phyloP scores from a whole-genome alignment of 2,329 filamentous ascomycete genomes.

The Delphinella strobiligena region DNA sequence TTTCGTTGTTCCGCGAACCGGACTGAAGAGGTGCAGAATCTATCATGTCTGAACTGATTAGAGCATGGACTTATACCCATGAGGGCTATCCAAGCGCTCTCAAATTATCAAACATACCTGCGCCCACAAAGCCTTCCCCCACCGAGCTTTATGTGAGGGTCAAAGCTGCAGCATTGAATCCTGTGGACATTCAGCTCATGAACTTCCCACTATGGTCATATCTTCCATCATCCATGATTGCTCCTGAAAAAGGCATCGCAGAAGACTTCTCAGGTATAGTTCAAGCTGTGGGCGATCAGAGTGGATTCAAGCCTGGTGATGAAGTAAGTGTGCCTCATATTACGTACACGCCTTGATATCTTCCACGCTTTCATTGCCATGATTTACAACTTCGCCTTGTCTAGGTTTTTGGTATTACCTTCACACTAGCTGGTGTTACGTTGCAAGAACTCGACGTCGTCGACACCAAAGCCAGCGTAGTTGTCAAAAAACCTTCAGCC shows the following conservation, averaged over 20 bases:
- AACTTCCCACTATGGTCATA: conserved; percentile 18
- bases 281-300: conserved; percentile 13
- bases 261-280: conserved; percentile 22
- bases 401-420: conserved; percentile 20
- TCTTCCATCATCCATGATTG: conserved; percentile 12
- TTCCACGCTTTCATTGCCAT: background rate
- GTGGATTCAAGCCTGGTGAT: conserved; percentile 18
- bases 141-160: conserved; percentile 19
- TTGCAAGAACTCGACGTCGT: conserved; percentile 19
- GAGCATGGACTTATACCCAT: conserved; percentile 22
- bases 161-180: conserved; percentile 22
- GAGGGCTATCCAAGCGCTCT: conserved; percentile 20
- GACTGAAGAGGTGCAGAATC: too few relatives aligned
- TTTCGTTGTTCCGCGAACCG: too few relatives aligned
- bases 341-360: background rate
- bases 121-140: conserved; percentile 12
- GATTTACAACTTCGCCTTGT: background rate
- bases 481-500: conserved; percentile 17
- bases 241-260: conserved; percentile 17
- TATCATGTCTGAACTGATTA: conserved; percentile 9
- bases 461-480: conserved; percentile 14
- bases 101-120: conserved; percentile 13
- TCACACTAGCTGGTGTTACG: conserved; percentile 15
- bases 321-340: conserved; percentile 11
- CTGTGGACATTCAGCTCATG: conserved; percentile 25